Conservation (phyloP, 164 flowering plant genomes). For the Magnolia officinalis region DNA sequence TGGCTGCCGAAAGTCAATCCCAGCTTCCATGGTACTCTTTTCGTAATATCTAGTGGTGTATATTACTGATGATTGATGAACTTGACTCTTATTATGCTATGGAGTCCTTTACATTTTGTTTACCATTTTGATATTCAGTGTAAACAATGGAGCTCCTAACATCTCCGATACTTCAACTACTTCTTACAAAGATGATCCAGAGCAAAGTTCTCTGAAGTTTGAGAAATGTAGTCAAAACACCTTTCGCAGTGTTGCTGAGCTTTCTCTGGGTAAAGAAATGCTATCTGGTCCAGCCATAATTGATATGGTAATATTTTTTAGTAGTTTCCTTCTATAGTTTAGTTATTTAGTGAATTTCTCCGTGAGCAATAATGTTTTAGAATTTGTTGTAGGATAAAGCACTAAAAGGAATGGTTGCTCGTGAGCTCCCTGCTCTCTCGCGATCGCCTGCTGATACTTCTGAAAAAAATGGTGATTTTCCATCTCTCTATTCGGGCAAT, state of each 20-base stretch:
- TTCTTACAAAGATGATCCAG: slow-evolving; percentile 26
- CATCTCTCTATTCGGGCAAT: slow-evolving; percentile 20
- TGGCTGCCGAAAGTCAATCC: slow-evolving; percentile 31
- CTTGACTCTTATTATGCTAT: background rate
- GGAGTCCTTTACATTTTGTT: slow-evolving; percentile 7
- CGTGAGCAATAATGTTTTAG: background rate
- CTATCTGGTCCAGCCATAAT: slow-evolving; percentile 31
- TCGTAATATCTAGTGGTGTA: background rate
- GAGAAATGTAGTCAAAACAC: slow-evolving; percentile 47
- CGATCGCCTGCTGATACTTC: slow-evolving; percentile 28
- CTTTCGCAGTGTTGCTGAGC: slow-evolving; percentile 66
- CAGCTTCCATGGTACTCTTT: slow-evolving; percentile 36
- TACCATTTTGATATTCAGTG: background rate
- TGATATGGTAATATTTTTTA: slow-evolving; percentile 62
- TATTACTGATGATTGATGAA: background rate
- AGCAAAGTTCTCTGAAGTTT: slow-evolving; percentile 28
- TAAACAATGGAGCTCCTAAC: slow-evolving; percentile 10
- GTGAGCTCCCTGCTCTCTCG: slow-evolving; percentile 30
- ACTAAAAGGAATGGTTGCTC: slow-evolving; percentile 64
- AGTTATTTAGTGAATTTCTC: background rate
- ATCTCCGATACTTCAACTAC: slow-evolving; percentile 26
- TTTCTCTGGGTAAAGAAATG: slow-evolving; percentile 48
- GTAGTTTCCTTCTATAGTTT: background rate
- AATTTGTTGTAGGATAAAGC: slow-evolving; percentile 49
- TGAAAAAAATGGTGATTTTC: slow-evolving; percentile 27